Percentiles rank a stretch among this genome's conserved stretches.
phyloP scores from a whole-genome alignment of 345 rosid species.

The Schrenkiella parvula region DNA sequence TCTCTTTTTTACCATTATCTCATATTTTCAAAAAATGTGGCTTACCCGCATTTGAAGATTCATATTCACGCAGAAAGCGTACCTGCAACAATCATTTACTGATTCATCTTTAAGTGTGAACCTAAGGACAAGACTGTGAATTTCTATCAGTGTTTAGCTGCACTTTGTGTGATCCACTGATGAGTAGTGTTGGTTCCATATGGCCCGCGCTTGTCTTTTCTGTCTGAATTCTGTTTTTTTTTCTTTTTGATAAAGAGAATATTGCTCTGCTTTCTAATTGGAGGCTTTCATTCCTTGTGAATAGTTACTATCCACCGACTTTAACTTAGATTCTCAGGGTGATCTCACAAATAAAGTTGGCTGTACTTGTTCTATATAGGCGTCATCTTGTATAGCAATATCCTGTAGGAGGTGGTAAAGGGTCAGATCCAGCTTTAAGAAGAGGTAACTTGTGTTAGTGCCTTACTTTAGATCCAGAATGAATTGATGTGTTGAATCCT shows the following conservation, averaged over 20 bases:
- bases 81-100: conserved; percentile 1
- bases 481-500: not conserved
- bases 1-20: not conserved
- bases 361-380: conserved; percentile 18
- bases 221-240: conserved; percentile 15
- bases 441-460: conserved; percentile 25
- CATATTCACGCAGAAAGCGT: not conserved
- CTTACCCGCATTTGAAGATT: not conserved
- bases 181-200: conserved; percentile 13
- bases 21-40: not conserved
- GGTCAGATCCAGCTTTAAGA: conserved; percentile 19
- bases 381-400: not conserved
- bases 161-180: conserved; percentile 32
- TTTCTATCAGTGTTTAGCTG: conserved; percentile 24
- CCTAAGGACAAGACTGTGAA: conserved; percentile 24
- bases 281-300: conserved; percentile 18
- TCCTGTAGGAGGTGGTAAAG: not conserved
- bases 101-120: conserved; percentile 17
- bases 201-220: conserved; percentile 31
- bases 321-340: conserved; percentile 19
- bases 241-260: not conserved
- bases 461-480: conserved; percentile 1
- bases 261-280: conserved; percentile 18
- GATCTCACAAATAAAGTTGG: conserved; percentile 1
- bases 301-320: conserved; percentile 20